phyloP scores from a whole-genome alignment of 202 grass and related monocot genomes.

The Digitaria exilis region DNA sequence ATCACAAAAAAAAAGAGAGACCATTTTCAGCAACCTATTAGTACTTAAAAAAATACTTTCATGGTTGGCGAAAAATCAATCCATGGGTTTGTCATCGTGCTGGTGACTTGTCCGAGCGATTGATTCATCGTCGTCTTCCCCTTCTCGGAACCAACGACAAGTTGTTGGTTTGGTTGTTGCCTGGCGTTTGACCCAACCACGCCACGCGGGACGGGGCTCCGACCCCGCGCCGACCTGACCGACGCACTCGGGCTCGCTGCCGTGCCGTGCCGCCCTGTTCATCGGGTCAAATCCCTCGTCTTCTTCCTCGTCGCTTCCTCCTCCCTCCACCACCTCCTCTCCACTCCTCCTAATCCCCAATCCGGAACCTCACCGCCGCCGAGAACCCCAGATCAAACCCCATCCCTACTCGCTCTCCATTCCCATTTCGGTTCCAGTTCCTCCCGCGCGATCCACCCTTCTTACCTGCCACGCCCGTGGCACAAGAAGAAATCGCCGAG shows the following conservation, averaged over 20 bases:
- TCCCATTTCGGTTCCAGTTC: background rate
- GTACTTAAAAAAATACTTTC: background rate
- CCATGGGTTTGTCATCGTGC: background rate
- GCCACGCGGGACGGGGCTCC: slow-evolving; percentile 4
- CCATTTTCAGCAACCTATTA: background rate
- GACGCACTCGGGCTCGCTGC: slow-evolving; percentile 14
- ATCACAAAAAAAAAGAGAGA: no score
- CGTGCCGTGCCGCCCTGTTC: background rate
- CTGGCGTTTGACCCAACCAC: slow-evolving; percentile 24
- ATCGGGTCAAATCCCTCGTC: slow-evolving; percentile 46
- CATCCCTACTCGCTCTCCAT: background rate
- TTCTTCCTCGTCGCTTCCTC: background rate
- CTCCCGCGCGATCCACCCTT: slow-evolving; percentile 3
- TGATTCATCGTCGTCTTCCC: background rate
- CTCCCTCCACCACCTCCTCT: background rate
- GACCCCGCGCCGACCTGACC: slow-evolving; percentile 6
- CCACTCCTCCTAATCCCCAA: slow-evolving; percentile 21
- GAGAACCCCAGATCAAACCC: slow-evolving; percentile 43
- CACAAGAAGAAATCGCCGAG: background rate
- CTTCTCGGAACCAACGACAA: background rate
- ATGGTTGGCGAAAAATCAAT: background rate
- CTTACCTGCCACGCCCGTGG: background rate
- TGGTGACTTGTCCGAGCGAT: background rate
- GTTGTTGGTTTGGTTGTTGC: background rate
- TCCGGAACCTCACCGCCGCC: slow-evolving; percentile 31